phyloP scores from a whole-genome alignment of 768 basidiomycete species.

The Lentinula boryana region DNA sequence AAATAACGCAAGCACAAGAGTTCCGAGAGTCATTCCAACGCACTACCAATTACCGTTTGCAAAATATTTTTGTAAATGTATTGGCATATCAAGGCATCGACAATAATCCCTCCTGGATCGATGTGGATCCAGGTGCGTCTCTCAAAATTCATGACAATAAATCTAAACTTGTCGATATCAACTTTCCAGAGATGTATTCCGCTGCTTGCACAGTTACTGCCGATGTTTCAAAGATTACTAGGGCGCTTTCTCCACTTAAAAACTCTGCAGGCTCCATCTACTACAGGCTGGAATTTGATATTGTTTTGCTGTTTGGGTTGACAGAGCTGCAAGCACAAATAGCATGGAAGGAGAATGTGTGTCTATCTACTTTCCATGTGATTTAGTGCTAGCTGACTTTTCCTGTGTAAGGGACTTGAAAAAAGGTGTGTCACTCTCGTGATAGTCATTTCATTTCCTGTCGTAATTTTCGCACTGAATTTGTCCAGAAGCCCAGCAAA shows the following conservation, averaged over 20 bases:
- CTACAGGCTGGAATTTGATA: conserved; percentile 30
- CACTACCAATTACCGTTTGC: neutral
- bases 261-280: conserved; percentile 9
- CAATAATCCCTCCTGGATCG: neutral
- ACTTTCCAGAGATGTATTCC: conserved; percentile 16
- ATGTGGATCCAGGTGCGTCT: neutral
- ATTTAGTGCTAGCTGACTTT: neutral
- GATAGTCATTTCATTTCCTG: neutral
- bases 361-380: conserved; percentile 11
- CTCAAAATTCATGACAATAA: neutral
- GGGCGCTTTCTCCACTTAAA: neutral
- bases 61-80: neutral
- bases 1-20: neutral
- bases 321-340: conserved; percentile 50
- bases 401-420: conserved; percentile 24
- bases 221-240: conserved; percentile 15
- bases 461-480: neutral
- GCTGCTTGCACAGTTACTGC: conserved; percentile 17
- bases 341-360: conserved; percentile 43
- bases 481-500: neutral
- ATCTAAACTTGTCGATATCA: neutral
- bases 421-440: conserved; percentile 22
- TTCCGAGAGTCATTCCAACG: neutral
- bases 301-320: conserved; percentile 45
- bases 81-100: neutral